phyloP scores from a whole-genome alignment of 2,329 filamentous ascomycete species.

The Nothophaeocryptopus gaeumannii region DNA sequence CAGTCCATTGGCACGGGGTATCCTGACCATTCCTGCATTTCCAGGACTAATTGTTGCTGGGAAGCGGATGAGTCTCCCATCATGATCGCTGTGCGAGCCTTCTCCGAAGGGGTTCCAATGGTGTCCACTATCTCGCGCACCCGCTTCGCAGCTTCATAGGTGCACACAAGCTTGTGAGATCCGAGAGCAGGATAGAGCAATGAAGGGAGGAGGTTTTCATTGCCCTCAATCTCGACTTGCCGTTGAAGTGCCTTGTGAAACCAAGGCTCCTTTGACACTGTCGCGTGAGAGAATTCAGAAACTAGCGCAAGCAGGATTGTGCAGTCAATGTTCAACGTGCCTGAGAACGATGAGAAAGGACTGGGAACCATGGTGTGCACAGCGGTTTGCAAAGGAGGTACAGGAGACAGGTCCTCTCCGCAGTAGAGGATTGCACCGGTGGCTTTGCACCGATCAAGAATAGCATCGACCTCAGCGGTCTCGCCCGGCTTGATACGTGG shows the following conservation, averaged over 20 bases:
- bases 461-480: conserved; percentile 53
- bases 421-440: conserved; percentile 44
- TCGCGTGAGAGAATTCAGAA: conserved; percentile 67
- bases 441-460: conserved; percentile 55
- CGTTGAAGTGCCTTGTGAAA: conserved; percentile 60
- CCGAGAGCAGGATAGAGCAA: conserved; percentile 62
- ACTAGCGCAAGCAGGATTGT: conserved; percentile 70
- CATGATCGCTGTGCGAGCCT: conserved; percentile 57
- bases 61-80: conserved; percentile 45
- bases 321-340: conserved; percentile 60
- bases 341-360: conserved; percentile 38
- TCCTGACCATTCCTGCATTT: conserved; percentile 48
- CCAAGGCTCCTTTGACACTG: conserved; percentile 48
- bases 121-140: conserved; percentile 65
- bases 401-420: conserved; percentile 27
- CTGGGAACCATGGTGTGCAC: conserved; percentile 38
- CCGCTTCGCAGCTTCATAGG: conserved; percentile 60
- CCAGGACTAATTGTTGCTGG: conserved; percentile 29
- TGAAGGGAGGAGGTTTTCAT: conserved; percentile 58
- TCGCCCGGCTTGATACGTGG: conserved; percentile 55
- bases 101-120: conserved; percentile 62
- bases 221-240: conserved; percentile 63
- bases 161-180: conserved; percentile 61
- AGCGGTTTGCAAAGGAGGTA: conserved; percentile 26
- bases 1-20: conserved; percentile 54